Base-by-base conservation (phyloP, 2,329 filamentous ascomycete genomes). In the Venturiaceae sp. region DNA sequence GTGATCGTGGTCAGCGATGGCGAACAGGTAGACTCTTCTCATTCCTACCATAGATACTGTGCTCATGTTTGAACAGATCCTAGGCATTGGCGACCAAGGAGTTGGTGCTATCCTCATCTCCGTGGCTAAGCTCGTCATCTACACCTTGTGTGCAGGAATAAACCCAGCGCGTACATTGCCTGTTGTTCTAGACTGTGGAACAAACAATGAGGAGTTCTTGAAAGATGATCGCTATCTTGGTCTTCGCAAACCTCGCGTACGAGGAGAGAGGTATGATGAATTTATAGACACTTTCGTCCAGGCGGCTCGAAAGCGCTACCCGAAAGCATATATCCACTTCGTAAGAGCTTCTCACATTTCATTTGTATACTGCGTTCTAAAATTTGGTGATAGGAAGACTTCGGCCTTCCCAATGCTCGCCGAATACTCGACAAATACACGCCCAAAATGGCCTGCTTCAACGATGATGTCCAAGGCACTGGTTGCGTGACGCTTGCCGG, bases 21-120 rank as follows among this genome's bases (percentile, higher is more conserved):
- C 62, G 75, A 82, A 66, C 44, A 47, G 14, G 44, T 47, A n/a
- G 13, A 30, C 75, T 80, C 68, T 72, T 73, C n/a, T 26, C 19
- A 5, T 1, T 8, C 9, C 5, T 21, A 16, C 7, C 16, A 39
- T 55, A 8, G 4, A 26, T 52, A n/a, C 46, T 55, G n/a, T 53
- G 79, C 77, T 83, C 11, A 46, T n/a, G 1, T 6, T 7, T 16
- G 44, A 6, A 16, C 62, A 91, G 73, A 95, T 95, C 52, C 78
- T 95, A 0, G 90, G 91, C 1, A 95, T 95, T 60, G 90, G 91
- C 1, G 91, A 95, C 66, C 90, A 95, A 72, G 91, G 91, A 1
- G 86, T 90, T 1, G 90, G 91, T 5, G 90, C 86, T 2, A 87
- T 95, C 55, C 77, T 95, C 39, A 95, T 95, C 60, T 91, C 87